Conservation (phyloP, 2,329 filamentous ascomycete genomes). For the Didymella keratinophila region DNA sequence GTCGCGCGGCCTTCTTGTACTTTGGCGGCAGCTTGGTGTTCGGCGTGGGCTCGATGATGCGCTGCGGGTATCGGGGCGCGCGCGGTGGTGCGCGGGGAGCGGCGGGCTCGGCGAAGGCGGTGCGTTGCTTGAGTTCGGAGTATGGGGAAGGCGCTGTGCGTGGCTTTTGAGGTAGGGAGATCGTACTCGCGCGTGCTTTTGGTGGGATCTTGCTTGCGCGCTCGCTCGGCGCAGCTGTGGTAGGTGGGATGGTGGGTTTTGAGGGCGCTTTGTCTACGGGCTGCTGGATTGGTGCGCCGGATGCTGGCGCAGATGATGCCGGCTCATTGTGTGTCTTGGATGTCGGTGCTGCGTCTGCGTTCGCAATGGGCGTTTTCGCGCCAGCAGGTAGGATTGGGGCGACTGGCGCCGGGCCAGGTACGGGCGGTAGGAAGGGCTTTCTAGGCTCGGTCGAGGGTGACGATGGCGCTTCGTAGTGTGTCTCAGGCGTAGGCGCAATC, state of each 20-base stretch:
- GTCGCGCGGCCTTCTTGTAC: conserved; percentile 44
- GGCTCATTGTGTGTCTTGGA: neutral
- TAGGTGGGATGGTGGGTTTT: conserved; percentile 10
- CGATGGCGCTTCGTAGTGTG: neutral
- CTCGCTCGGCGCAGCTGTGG: conserved; percentile 13
- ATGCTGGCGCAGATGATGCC: neutral
- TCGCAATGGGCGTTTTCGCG: neutral
- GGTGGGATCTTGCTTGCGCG: conserved; percentile 16
- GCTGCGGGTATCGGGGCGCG: conserved; percentile 15
- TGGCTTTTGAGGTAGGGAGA: conserved; percentile 35
- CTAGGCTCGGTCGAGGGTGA: conserved; percentile 3
- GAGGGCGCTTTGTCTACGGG: conserved; percentile 3
- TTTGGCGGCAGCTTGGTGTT: conserved; percentile 37
- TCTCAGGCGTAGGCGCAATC: neutral
- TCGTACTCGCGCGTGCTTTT: conserved; percentile 29
- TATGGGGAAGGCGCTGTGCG: conserved; percentile 25
- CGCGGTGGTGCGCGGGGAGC: conserved; percentile 16
- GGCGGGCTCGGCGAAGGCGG: conserved; percentile 17
- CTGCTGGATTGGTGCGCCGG: conserved; percentile 14
- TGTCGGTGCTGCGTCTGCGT: neutral
- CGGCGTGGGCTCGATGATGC: conserved; percentile 33
- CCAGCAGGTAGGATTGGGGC: conserved; percentile 12
- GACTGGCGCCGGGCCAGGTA: conserved; percentile 16
- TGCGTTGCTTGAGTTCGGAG: conserved; percentile 6
- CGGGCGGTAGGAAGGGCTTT: conserved; percentile 13